Percentiles rank a stretch among this genome's conserved stretches.
phyloP scores from a whole-genome alignment of 2,329 filamentous ascomycete species.

The Alternaria incomplexa region DNA sequence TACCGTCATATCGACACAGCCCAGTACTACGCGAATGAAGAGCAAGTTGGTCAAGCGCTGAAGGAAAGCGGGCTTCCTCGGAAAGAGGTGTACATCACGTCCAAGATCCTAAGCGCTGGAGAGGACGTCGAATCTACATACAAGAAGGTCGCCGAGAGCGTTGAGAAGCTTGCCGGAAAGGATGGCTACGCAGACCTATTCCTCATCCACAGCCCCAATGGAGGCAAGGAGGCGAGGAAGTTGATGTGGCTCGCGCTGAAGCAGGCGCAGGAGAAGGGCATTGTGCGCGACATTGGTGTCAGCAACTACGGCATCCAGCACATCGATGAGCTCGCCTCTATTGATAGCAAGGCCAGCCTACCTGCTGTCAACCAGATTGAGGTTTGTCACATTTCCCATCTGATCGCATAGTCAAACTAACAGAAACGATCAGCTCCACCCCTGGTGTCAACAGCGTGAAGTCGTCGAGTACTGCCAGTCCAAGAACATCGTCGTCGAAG shows the following conservation, averaged over 20 bases:
- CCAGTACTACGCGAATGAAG: slow-evolving; percentile 73
- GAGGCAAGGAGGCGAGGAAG: slow-evolving; percentile 62
- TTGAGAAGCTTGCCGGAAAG: slow-evolving; percentile 62
- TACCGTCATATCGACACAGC: slow-evolving; percentile 73
- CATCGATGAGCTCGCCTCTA: slow-evolving; percentile 71
- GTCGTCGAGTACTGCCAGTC: slow-evolving; percentile 63
- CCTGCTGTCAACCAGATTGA: slow-evolving; percentile 78
- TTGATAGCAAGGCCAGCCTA: slow-evolving; percentile 67
- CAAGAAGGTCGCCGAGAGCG: slow-evolving; percentile 64
- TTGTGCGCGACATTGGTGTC: slow-evolving; percentile 70
- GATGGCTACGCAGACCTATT: slow-evolving; percentile 74
- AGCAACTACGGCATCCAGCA: slow-evolving; percentile 74
- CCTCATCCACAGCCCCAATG: slow-evolving; percentile 69
- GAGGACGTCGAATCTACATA: slow-evolving; percentile 66
- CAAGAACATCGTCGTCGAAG: slow-evolving; percentile 66
- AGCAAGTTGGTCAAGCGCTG: slow-evolving; percentile 70
- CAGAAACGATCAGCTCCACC: slow-evolving; percentile 64
- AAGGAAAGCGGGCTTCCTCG: slow-evolving; percentile 61
- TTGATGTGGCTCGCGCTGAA: slow-evolving; percentile 72
- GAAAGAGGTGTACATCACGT: slow-evolving; percentile 70
- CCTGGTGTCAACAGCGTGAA: slow-evolving; percentile 71
- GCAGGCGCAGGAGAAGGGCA: slow-evolving; percentile 64
- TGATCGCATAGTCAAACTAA: not conserved
- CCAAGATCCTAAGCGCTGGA: slow-evolving; percentile 67
- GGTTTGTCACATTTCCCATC: slow-evolving; percentile 52